Percentiles rank a stretch among this genome's conserved stretches.
phyloP scores from a whole-genome alignment of 192 early-diverging fungal species.

The Podila minutissima region DNA sequence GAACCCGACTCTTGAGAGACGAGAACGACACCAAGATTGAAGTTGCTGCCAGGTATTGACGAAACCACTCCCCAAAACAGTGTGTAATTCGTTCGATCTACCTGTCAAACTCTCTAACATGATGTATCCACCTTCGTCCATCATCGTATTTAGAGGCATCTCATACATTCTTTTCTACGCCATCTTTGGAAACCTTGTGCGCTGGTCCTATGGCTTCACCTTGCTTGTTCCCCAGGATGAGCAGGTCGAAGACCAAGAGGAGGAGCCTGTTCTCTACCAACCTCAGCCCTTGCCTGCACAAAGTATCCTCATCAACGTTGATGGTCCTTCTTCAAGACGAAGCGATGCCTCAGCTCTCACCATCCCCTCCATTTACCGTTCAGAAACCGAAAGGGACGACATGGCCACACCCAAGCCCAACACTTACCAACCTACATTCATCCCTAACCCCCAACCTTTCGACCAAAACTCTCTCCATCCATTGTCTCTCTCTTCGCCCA shows the following conservation, averaged over 20 bases:
- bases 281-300: constrained; percentile 49
- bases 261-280: constrained; percentile 22
- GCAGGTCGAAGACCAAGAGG: constrained; percentile 11
- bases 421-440: background rate
- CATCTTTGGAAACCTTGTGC: constrained; percentile 79
- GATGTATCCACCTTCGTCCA: background rate
- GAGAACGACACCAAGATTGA: constrained; percentile 53
- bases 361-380: constrained; percentile 1
- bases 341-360: constrained; percentile 11
- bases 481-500: background rate
- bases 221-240: constrained; percentile 59
- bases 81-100: background rate
- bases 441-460: background rate
- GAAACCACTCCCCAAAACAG: background rate
- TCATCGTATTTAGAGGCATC: constrained; percentile 62
- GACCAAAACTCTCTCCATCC: constrained; percentile 9
- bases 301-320: constrained; percentile 21
- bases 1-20: constrained; percentile 52
- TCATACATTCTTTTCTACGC: constrained; percentile 85
- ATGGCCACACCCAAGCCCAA: background rate
- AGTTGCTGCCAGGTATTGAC: constrained; percentile 60
- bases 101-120: background rate
- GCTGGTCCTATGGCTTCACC: constrained; percentile 81
- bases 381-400: background rate
- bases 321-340: constrained; percentile 14